These are phyloP conservation scores for Pseudocercospora crystallina DNA, from an alignment of 2,329 filamentous ascomycete genomes.

Conservation along the genomic window DNA sequence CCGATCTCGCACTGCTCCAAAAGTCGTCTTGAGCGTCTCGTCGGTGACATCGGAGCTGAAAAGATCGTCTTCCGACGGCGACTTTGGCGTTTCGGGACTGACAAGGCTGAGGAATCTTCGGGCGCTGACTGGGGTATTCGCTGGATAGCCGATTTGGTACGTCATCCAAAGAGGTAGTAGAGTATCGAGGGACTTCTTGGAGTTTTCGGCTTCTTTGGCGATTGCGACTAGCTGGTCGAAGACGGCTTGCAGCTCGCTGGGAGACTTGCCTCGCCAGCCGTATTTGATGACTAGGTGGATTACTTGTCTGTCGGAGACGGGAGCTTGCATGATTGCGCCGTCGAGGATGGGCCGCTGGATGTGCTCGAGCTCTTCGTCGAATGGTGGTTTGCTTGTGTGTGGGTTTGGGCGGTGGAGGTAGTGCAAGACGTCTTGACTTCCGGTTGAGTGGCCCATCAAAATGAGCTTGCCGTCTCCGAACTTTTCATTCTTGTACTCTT, in stretches of 20 bases:
- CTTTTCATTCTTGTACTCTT: constrained; percentile 33
- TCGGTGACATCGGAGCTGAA: constrained; percentile 25
- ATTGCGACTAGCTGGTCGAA: constrained; percentile 21
- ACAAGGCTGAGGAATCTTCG: constrained; percentile 25
- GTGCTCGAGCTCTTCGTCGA: constrained; percentile 21
- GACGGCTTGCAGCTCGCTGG: constrained; percentile 14
- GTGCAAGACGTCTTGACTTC: constrained; percentile 25
- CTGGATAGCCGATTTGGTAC: constrained; percentile 26
- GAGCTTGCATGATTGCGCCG: constrained; percentile 30
- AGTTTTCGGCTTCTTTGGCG: constrained; percentile 27
- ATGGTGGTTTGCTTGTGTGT: constrained; percentile 12
- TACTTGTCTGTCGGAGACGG: constrained; percentile 25
- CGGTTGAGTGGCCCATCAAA: constrained; percentile 28
- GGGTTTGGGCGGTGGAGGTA: constrained; percentile 27
- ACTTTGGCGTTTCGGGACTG: constrained; percentile 22
- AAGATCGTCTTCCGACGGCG: constrained; percentile 25
- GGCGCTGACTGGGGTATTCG: constrained; percentile 24
- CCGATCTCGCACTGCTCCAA: constrained; percentile 37
- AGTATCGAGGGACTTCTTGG: constrained; percentile 29
- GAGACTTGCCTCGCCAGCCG: constrained; percentile 21
- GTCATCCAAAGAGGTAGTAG: constrained; percentile 36
- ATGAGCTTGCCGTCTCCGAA: constrained; percentile 18
- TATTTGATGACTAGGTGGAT: constrained; percentile 20
- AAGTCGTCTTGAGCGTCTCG: constrained; percentile 29
- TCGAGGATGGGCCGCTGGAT: constrained; percentile 20